These are phyloP conservation scores for Batrachochytrium dendrobatidis DNA, from an alignment of 371 early-diverging fungal genomes.

Conservation along the genomic window DNA sequence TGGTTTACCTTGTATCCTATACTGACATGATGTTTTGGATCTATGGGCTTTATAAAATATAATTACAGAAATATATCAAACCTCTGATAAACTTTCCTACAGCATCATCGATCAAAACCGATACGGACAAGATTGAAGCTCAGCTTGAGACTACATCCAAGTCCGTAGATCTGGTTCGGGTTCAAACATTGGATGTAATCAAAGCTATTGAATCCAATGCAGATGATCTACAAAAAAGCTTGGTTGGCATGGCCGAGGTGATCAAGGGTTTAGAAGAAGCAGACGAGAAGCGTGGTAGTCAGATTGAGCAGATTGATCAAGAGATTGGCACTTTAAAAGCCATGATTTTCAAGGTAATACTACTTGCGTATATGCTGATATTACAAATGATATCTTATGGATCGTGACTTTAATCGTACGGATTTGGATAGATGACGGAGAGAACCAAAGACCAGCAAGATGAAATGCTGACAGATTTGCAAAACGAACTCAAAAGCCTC, in stretches of 20 bases:
- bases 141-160: slow-evolving; percentile 48
- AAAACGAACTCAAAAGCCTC: slow-evolving; percentile 85
- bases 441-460: slow-evolving; percentile 65
- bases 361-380: too few relatives aligned
- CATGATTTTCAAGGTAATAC: slow-evolving; percentile 65
- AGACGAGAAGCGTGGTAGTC: slow-evolving; percentile 62
- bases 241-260: slow-evolving; percentile 57
- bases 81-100: slow-evolving; percentile 65
- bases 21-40: too few relatives aligned
- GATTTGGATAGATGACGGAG: slow-evolving; percentile 54
- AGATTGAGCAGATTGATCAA: slow-evolving; percentile 59
- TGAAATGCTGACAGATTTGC: slow-evolving; percentile 70
- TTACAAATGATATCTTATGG: too few relatives aligned
- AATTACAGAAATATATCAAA: slow-evolving; percentile 54
- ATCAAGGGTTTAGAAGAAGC: slow-evolving; percentile 62
- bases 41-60: too few relatives aligned
- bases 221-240: slow-evolving; percentile 59
- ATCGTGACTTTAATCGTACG: neutral
- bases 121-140: slow-evolving; percentile 63
- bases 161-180: neutral
- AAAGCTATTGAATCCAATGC: slow-evolving; percentile 62
- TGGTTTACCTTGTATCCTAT: too few relatives aligned
- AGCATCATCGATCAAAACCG: slow-evolving; percentile 57
- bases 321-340: slow-evolving; percentile 73
- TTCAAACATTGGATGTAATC: slow-evolving; percentile 36